Percentiles rank a stretch among this genome's conserved stretches.
Conservation (phyloP, 805 yeast genomes). For the Wickerhamomyces ciferrii region DNA sequence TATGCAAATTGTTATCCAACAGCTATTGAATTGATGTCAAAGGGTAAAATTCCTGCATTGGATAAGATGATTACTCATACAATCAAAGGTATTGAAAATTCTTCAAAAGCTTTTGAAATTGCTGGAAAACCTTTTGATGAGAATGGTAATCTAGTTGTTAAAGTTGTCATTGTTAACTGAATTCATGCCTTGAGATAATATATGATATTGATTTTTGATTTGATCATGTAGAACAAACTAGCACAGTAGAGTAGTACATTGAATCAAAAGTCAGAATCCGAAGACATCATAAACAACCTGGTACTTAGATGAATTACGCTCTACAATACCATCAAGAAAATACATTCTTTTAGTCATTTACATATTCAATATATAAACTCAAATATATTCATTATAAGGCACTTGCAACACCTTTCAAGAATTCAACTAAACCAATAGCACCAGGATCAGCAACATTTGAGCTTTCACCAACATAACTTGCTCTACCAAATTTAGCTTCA, state of each 20-base stretch:
- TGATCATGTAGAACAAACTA: too few relatives aligned
- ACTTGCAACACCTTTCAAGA: slow-evolving; percentile 31
- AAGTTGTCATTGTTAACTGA: not conserved
- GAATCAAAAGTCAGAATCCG: too few relatives aligned
- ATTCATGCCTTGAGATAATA: too few relatives aligned
- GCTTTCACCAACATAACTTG: slow-evolving; percentile 86
- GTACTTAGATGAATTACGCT: too few relatives aligned
- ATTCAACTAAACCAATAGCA: slow-evolving; percentile 75
- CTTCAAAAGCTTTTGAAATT: not conserved
- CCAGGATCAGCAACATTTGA: slow-evolving; percentile 84
- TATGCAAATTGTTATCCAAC: not conserved
- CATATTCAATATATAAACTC: too few relatives aligned
- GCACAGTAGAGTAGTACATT: too few relatives aligned
- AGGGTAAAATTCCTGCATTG: not conserved
- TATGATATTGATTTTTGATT: too few relatives aligned
- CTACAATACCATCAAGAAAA: too few relatives aligned
- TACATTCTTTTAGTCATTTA: too few relatives aligned
- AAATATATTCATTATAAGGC: too few relatives aligned
- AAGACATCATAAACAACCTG: too few relatives aligned
- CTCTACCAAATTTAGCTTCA: slow-evolving; percentile 88
- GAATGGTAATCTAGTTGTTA: not conserved
- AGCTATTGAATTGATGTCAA: not conserved
- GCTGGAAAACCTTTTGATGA: not conserved
- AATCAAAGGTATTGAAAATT: not conserved
- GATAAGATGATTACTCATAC: not conserved